Percentiles rank a stretch among this genome's conserved stretches.
These are phyloP conservation scores for Apiotrichum domesticum DNA, from an alignment of 1,284 basidiomycete genomes.

Conservation along the genomic window DNA sequence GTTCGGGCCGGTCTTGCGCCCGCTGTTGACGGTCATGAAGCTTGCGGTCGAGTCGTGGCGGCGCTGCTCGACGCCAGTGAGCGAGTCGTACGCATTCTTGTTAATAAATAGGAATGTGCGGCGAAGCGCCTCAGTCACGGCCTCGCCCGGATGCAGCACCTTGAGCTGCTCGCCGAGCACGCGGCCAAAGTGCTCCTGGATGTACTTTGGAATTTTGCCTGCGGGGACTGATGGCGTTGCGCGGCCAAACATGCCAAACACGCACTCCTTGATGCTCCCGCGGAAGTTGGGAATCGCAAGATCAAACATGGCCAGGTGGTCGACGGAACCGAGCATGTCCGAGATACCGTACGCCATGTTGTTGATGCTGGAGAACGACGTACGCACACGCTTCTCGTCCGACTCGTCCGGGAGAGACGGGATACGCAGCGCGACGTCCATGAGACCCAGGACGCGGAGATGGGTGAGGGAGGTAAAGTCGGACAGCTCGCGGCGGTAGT, in stretches of 20 bases:
- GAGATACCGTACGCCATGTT: conserved; percentile 96
- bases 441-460: conserved; percentile 84
- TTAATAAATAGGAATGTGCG: conserved; percentile 81
- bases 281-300: conserved; percentile 86
- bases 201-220: conserved; percentile 57
- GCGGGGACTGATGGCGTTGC: conserved; percentile 55
- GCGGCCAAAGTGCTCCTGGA: conserved; percentile 70
- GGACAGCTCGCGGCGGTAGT: conserved; percentile 55
- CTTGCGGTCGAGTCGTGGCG: conserved; percentile 68
- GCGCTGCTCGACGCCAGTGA: conserved; percentile 46
- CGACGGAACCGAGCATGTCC: conserved; percentile 74
- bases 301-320: conserved; percentile 83
- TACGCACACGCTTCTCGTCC: conserved; percentile 85
- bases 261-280: conserved; percentile 68
- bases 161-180: conserved; percentile 60
- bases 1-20: conserved; percentile 5
- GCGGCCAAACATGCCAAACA: conserved; percentile 93
- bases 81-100: conserved; percentile 63
- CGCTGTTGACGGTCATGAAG: conserved; percentile 18
- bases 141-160: conserved; percentile 54
- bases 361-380: conserved; percentile 83
- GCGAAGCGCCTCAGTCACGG: conserved; percentile 67
- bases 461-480: conserved; percentile 81
- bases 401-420: conserved; percentile 81
- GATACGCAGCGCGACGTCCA: conserved; percentile 92